Percentiles rank a stretch among this genome's conserved stretches.
These are phyloP conservation scores for Tilletia horrida DNA, from an alignment of 1,284 basidiomycete species.

Conservation along the genomic window DNA sequence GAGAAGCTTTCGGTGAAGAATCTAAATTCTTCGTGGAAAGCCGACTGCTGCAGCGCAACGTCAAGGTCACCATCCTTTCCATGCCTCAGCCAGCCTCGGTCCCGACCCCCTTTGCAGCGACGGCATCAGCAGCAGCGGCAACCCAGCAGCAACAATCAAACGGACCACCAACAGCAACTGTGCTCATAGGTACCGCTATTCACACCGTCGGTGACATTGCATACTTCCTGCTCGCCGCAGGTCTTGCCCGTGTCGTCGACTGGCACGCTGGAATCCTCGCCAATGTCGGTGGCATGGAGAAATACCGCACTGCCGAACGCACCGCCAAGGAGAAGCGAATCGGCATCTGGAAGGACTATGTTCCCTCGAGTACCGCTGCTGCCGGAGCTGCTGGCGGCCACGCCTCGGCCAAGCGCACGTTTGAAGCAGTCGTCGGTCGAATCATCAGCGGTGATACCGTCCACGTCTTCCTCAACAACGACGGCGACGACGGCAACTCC, in stretches of 20 bases:
- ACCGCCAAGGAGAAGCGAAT: constrained; percentile 75
- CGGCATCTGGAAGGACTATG: constrained; percentile 71
- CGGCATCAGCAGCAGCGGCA: constrained; percentile 58
- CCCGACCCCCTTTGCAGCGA: constrained; percentile 63
- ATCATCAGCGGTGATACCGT: constrained; percentile 92
- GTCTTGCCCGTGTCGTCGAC: constrained; percentile 86
- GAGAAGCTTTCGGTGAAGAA: constrained; percentile 59
- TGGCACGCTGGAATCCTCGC: constrained; percentile 93
- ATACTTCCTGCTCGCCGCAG: constrained; percentile 76
- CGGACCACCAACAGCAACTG: constrained; percentile 61
- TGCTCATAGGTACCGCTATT: constrained; percentile 82
- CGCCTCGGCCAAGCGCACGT: constrained; percentile 34
- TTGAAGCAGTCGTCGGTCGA: constrained; percentile 76
- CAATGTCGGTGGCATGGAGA: constrained; percentile 60
- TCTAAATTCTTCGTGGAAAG: constrained; percentile 92
- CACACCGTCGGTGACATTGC: constrained; percentile 94
- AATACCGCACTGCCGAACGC: constrained; percentile 78
- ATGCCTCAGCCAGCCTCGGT: constrained; percentile 66
- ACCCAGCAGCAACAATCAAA: background rate
- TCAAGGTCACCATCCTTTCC: constrained; percentile 82
- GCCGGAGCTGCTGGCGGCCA: constrained; percentile 31
- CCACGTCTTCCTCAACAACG: constrained; percentile 49
- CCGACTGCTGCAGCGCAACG: constrained; percentile 80
- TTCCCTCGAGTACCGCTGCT: constrained; percentile 30
- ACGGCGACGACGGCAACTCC: constrained; percentile 59